Conservation (phyloP, 129 eudicot species). For the Lactuca sativa region DNA sequence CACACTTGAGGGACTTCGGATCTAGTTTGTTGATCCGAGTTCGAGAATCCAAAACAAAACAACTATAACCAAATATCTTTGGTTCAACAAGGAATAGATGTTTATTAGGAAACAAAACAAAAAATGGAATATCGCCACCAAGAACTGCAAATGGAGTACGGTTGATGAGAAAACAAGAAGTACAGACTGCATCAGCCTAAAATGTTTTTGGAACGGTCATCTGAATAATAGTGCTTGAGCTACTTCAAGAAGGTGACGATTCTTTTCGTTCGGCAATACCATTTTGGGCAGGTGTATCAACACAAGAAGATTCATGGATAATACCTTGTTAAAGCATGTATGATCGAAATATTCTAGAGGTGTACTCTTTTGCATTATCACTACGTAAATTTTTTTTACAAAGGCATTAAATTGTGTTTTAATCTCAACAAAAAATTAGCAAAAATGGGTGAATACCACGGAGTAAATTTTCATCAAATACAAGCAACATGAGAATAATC, state of each 20-base stretch:
- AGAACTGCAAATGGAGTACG: neutral
- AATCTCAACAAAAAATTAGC: neutral
- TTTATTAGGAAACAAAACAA: neutral
- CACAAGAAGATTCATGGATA: neutral
- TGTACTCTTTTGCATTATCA: too few relatives aligned
- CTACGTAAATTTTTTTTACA: neutral
- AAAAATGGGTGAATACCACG: too few relatives aligned
- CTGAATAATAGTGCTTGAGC: too few relatives aligned
- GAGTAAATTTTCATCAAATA: too few relatives aligned
- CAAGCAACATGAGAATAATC: too few relatives aligned
- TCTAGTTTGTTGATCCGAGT: too few relatives aligned
- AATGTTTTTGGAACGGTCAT: neutral
- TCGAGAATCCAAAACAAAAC: too few relatives aligned
- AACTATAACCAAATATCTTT: too few relatives aligned
- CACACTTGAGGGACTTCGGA: too few relatives aligned
- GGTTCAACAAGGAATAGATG: neutral
- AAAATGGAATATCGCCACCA: neutral
- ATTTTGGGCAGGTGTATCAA: neutral
- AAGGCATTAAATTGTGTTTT: neutral
- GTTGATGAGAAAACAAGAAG: neutral
- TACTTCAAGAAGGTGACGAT: too few relatives aligned
- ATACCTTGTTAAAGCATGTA: neutral
- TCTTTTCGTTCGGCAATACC: too few relatives aligned
- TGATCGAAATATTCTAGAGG: too few relatives aligned
- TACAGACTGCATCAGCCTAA: neutral